Evolutionary conservation across 176 grass and related monocot genomes (phyloP).

Genomic region (Phoenix roebelenii): DNA sequence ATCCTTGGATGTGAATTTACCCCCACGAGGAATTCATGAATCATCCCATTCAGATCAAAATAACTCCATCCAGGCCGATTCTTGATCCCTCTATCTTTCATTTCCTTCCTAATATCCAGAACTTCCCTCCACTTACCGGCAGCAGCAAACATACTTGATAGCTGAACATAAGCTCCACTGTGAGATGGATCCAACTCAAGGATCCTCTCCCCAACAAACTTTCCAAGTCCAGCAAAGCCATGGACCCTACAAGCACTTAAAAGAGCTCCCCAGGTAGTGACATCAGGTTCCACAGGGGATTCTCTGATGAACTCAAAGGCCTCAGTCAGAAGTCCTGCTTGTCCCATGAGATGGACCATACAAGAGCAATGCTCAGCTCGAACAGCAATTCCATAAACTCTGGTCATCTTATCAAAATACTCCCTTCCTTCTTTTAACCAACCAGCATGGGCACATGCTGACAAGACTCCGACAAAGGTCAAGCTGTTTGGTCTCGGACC

Average conservation of each 20-base stretch:
- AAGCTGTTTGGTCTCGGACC: no score
- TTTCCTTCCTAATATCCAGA: background rate
- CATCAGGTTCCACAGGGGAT: background rate
- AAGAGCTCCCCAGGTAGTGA: conserved; percentile 7
- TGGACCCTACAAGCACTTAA: background rate
- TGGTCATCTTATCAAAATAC: no score
- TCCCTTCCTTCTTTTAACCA: no score
- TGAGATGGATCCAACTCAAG: conserved; percentile 5
- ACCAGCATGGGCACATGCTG: no score
- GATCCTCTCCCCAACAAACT: background rate
- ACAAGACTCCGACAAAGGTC: no score
- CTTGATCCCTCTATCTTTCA: background rate
- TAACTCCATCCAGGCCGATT: no score
- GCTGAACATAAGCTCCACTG: conserved; percentile 9
- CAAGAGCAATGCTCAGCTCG: no score
- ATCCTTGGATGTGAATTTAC: no score
- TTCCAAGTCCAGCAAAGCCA: conserved; percentile 2
- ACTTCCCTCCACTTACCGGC: background rate
- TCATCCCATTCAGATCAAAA: no score
- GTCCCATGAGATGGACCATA: no score
- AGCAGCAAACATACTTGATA: conserved; percentile 9
- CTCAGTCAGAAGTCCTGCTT: background rate
- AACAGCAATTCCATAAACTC: no score
- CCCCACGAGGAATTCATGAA: no score
- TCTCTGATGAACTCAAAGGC: background rate